A percentile compares a stretch with the other conserved stretches of the same genome.
These are phyloP conservation scores for Talaromyces trachyspermus DNA, from an alignment of 495 filamentous ascomycete species.

Conservation along the genomic window DNA sequence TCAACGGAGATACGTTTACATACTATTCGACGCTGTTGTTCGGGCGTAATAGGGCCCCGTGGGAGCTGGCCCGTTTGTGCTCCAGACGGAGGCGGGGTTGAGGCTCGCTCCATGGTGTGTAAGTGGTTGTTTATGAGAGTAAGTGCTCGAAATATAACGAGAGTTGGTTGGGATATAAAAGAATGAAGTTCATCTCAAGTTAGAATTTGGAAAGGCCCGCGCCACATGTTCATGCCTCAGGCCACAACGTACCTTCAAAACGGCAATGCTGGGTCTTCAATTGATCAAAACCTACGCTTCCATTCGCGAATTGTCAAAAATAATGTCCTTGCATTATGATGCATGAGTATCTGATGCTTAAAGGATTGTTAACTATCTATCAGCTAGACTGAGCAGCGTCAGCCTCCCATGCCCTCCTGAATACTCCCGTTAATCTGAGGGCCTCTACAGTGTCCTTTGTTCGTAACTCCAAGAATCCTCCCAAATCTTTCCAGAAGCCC, in stretches of 20 bases:
- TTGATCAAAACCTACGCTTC: too few species aligned
- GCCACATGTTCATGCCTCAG: constrained; percentile 1
- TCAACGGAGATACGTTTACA: constrained; percentile 14
- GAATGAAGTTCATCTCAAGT: background rate
- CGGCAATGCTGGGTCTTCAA: background rate
- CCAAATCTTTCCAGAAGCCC: constrained; percentile 84
- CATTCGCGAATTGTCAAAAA: too few species aligned
- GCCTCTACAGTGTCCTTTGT: constrained; percentile 64
- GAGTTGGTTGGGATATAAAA: background rate
- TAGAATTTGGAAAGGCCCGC: background rate
- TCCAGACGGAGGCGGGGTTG: constrained; percentile 52
- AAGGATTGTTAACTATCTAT: too few species aligned
- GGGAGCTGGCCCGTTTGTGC: constrained; percentile 33
- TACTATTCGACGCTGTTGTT: constrained; percentile 65
- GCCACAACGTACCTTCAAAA: background rate
- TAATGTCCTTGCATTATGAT: too few species aligned
- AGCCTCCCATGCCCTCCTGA: constrained; percentile 60
- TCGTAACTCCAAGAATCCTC: constrained; percentile 70
- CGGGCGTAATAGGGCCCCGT: constrained; percentile 59
- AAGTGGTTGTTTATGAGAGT: too few species aligned
- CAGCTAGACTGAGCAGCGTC: constrained; percentile 1
- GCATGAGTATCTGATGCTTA: too few species aligned
- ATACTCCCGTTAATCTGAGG: constrained; percentile 54
- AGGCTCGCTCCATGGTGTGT: constrained; percentile 32
- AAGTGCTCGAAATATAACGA: too few species aligned